Conservation (phyloP, 169 alveolate species). For the Perkinsus olseni region DNA sequence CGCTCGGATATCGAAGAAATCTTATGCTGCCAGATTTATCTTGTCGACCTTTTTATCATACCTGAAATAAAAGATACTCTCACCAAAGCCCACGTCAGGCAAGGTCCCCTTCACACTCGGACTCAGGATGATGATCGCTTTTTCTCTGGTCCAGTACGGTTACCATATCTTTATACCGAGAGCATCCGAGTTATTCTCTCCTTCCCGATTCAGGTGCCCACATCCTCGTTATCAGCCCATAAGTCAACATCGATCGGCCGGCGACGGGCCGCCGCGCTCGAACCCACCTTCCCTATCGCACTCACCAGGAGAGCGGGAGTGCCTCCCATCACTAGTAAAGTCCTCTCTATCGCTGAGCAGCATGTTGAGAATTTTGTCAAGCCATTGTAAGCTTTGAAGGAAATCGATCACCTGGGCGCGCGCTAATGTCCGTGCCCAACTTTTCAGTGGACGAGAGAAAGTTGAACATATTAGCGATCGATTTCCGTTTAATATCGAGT, state of each 20-base stretch:
- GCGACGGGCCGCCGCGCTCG: background rate
- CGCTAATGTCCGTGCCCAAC: too few relatives aligned
- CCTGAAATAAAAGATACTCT: too few relatives aligned
- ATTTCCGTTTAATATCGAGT: background rate
- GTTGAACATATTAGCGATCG: background rate
- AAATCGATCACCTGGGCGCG: too few relatives aligned
- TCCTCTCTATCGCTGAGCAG: background rate
- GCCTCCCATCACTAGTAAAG: background rate
- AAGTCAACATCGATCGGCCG: background rate
- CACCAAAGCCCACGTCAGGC: background rate
- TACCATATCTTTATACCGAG: too few relatives aligned
- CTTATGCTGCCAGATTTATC: too few relatives aligned
- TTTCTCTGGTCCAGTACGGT: too few relatives aligned
- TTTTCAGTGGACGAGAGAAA: background rate
- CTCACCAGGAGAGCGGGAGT: background rate
- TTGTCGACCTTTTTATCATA: too few relatives aligned
- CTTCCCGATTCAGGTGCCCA: background rate
- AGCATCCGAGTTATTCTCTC: too few relatives aligned
- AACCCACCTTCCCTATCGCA: background rate
- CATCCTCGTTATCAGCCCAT: background rate
- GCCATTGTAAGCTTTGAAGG: background rate
- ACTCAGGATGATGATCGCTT: too few relatives aligned
- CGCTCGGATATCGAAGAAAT: too few relatives aligned
- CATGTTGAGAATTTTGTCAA: background rate
- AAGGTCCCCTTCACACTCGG: too few relatives aligned